Evolutionary conservation across 192 early-diverging fungal species (phyloP).

Genomic region (Anaeromyces robustus): DNA sequence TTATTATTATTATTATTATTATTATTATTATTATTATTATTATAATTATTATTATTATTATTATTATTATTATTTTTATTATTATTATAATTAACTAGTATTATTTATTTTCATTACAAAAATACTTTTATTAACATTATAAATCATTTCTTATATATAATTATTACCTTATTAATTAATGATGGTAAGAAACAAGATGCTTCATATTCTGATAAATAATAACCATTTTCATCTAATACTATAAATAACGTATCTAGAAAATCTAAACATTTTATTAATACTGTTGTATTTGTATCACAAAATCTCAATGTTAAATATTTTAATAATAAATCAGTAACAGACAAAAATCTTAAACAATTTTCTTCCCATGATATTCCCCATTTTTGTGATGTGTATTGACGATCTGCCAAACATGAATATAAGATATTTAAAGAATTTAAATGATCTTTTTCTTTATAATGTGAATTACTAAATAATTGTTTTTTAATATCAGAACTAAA

Average conservation of each 20-base stretch:
- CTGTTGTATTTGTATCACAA: constrained; percentile 81
- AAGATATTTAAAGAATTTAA: constrained; percentile 47
- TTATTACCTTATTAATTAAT: constrained; percentile 40
- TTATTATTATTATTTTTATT: too few species aligned
- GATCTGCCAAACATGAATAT: constrained; percentile 43
- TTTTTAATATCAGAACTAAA: constrained; percentile 36
- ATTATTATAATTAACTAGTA: too few species aligned
- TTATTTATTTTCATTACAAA: too few species aligned
- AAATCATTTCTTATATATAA: too few species aligned
- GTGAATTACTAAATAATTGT: constrained; percentile 59
- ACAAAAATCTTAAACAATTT: constrained; percentile 39
- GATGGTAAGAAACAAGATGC: constrained; percentile 60
- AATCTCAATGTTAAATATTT: constrained; percentile 80
- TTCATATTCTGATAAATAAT: constrained; percentile 63
- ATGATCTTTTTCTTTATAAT: constrained; percentile 75
- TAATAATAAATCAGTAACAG: constrained; percentile 62
- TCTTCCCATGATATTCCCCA: constrained; percentile 24
- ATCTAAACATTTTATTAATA: constrained; percentile 70
- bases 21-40: too few species aligned
- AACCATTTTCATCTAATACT: constrained; percentile 43
- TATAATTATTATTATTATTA: too few species aligned
- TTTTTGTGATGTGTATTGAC: constrained; percentile 13
- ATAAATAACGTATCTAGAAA: constrained; percentile 55
- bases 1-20: too few species aligned
- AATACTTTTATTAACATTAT: too few species aligned